Percentiles rank a stretch among this genome's conserved stretches.
These are phyloP conservation scores for Pichia cactophila DNA, from an alignment of 1,139 yeast genomes.

Conservation along the genomic window DNA sequence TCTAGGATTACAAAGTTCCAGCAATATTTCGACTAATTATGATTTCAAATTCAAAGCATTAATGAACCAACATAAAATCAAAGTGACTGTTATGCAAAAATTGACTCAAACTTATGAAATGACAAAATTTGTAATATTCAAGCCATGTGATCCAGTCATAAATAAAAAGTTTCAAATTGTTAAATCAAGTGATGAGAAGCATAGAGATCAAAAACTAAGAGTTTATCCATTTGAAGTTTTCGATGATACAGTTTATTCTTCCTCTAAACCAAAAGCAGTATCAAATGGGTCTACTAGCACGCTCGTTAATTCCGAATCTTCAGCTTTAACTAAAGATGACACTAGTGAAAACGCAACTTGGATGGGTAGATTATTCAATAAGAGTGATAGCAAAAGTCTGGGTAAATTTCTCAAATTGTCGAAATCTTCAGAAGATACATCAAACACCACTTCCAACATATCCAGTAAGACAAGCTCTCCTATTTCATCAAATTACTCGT, in stretches of 20 bases:
- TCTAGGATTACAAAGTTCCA: slow-evolving; percentile 19
- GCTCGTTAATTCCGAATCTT: background rate
- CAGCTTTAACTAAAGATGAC: background rate
- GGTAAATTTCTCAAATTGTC: slow-evolving; percentile 1
- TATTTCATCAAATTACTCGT: slow-evolving; percentile 20
- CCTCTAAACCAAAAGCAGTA: background rate
- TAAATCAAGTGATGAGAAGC: slow-evolving; percentile 29
- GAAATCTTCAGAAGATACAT: background rate
- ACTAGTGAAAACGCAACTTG: background rate
- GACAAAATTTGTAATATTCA: slow-evolving; percentile 25
- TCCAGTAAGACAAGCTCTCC: slow-evolving; percentile 4
- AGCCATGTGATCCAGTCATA: slow-evolving; percentile 45
- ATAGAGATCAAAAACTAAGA: slow-evolving; percentile 26
- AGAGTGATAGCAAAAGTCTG: slow-evolving; percentile 11
- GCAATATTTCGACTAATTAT: slow-evolving; percentile 1
- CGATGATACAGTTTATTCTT: slow-evolving; percentile 60
- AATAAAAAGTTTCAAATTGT: slow-evolving; percentile 43
- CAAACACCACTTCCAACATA: background rate
- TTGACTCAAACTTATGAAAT: slow-evolving; percentile 13
- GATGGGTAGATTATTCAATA: slow-evolving; percentile 11
- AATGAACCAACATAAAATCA: slow-evolving; percentile 2
- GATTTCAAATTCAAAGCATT: slow-evolving; percentile 5
- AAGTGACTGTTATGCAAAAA: slow-evolving; percentile 9
- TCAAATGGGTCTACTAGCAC: background rate
- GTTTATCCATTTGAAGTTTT: slow-evolving; percentile 66